A percentile compares a stretch with the other conserved stretches of the same genome.
Evolutionary conservation across 2,329 filamentous ascomycete species (phyloP).

Genomic region (Xylariaceae sp.): DNA sequence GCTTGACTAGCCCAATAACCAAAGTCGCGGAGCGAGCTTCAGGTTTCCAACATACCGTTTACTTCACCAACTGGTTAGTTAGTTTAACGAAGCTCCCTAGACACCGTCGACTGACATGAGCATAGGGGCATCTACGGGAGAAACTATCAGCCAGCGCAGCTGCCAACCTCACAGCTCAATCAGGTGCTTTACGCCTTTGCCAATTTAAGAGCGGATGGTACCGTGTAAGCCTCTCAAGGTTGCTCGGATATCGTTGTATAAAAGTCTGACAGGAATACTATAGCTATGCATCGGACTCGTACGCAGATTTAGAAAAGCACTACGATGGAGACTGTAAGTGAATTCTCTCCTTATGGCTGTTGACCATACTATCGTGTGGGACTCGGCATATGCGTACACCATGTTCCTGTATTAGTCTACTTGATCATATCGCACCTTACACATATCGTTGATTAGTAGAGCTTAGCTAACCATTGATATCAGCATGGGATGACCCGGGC

Average conservation of each 20-base stretch:
- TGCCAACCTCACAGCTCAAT: constrained; percentile 71
- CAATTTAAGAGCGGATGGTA: constrained; percentile 71
- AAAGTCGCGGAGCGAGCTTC: constrained; percentile 28
- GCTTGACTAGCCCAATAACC: constrained; percentile 26
- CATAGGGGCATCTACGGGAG: constrained; percentile 72
- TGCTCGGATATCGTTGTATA: neutral
- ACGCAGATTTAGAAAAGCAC: constrained; percentile 73
- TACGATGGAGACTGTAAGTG: constrained; percentile 66
- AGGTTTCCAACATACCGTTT: constrained; percentile 49
- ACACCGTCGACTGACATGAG: constrained; percentile 4
- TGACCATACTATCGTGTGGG: neutral
- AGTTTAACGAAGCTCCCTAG: neutral
- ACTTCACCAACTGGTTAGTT: constrained; percentile 53
- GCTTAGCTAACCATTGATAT: constrained; percentile 17
- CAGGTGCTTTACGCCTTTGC: constrained; percentile 83
- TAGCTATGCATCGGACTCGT: constrained; percentile 67
- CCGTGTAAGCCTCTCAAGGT: constrained; percentile 57
- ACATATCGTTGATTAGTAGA: neutral
- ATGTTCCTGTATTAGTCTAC: neutral
- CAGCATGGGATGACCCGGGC: constrained; percentile 62
- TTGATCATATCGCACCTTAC: neutral
- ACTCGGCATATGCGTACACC: neutral
- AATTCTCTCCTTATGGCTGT: neutral
- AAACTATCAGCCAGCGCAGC: constrained; percentile 70
- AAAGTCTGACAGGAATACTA: constrained; percentile 14